Base-by-base conservation (phyloP, 2,329 filamentous ascomycete genomes). In the Aspergillus fijiensis region DNA sequence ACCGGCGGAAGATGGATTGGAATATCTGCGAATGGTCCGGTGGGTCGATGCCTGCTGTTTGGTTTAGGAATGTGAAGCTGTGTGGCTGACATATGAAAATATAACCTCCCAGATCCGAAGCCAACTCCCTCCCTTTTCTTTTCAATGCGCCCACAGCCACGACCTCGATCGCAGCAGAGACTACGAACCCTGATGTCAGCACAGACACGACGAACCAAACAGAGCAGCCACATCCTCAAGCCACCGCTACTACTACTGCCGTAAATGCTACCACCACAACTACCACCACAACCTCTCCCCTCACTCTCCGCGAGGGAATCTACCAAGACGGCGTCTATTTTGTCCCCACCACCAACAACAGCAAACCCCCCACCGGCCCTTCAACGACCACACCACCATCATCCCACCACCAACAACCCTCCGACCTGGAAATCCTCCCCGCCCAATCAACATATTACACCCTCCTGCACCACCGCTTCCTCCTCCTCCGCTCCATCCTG, bases 261-360 rank as follows among this genome's bases (percentile, higher is more conserved):
- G 4, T 23, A 27, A 29, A 39, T 1, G 31, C 25, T 19, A 23
- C 42, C 16, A 55, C 42, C 5, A 47, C 56, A 14, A 3, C 25
- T 19, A 33, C 42, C 2, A 55, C 31, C 2, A 48, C 25, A 1
- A 55, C 23, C 10, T 16, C 35, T 27, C 12, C 23, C 23, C 16
- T 45, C 81, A 82, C 56, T 85, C 89, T 67, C 78, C 81, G 23
- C 19, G 77, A 84, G 58, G 89, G 89, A 11, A 88, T 86, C 70
- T 95, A 91, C 72, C 80, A 87, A 16, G 90, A 96, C 66, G 92
- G 92, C 52, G 89, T 91, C 42, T 96, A 92, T 72, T 85, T 89
- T 25, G 89, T 87, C 4, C 21, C 57, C 19, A n/a, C 35, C 25
- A 29, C 42, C 72, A 71, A 74, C 25, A 65, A 71, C 14, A 73